These are phyloP conservation scores for Phlebiopsis flavidoalba DNA, from an alignment of 768 basidiomycete species.

Conservation along the genomic window DNA sequence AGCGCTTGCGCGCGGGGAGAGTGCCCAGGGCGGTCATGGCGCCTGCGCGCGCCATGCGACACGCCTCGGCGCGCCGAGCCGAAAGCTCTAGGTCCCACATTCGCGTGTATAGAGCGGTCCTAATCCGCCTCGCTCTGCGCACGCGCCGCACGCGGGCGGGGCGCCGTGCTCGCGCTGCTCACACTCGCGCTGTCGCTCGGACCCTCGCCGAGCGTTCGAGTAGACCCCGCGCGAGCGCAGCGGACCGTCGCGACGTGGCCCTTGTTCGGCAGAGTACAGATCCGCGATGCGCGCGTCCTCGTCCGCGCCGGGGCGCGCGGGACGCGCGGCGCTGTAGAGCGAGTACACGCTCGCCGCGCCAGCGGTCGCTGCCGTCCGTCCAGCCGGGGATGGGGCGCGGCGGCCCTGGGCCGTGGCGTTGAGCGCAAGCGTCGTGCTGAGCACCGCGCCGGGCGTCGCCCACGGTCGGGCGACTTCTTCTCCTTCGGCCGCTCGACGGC, in stretches of 20 bases:
- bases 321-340: constrained; percentile 32
- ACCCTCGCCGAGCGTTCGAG: constrained; percentile 37
- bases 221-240: constrained; percentile 45
- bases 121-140: constrained; percentile 24
- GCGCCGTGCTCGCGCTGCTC: constrained; percentile 1
- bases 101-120: constrained; percentile 48
- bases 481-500: constrained; percentile 33
- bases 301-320: constrained; percentile 8
- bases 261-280: constrained; percentile 34
- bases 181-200: background rate
- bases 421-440: constrained; percentile 30
- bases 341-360: constrained; percentile 64
- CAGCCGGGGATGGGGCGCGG: constrained; percentile 56
- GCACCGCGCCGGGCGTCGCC: constrained; percentile 23
- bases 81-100: constrained; percentile 54
- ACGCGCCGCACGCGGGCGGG: background rate
- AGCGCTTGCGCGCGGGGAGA: no score
- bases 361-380: constrained; percentile 62
- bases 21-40: background rate
- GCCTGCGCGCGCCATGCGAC: constrained; percentile 32
- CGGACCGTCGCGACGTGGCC: constrained; percentile 47
- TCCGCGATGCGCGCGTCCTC: constrained; percentile 27
- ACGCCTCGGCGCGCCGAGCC: constrained; percentile 52
- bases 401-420: constrained; percentile 21
- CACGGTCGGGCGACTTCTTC: constrained; percentile 16